Evolutionary conservation across 2,329 filamentous ascomycete species (phyloP).

Genomic region (Aureobasidium sp.): DNA sequence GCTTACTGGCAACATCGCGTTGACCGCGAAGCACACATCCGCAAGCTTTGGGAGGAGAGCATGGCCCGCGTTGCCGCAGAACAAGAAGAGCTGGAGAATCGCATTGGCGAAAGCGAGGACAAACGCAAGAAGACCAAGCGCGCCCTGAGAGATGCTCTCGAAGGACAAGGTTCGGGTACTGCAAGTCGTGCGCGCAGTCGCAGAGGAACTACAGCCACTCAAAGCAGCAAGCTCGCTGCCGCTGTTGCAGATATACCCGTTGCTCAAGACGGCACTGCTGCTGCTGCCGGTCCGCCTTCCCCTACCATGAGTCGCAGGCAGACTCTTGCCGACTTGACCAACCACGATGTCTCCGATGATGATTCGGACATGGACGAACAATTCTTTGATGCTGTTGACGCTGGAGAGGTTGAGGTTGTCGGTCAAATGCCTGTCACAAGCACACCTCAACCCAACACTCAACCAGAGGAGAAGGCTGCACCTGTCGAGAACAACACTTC

Average conservation of each 20-base stretch:
- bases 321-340: conserved; percentile 61
- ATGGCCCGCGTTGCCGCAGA: conserved; percentile 96
- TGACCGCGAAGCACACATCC: conserved; percentile 83
- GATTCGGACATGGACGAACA: conserved; percentile 83
- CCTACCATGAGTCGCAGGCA: conserved; percentile 50
- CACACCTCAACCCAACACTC: conserved; percentile 25
- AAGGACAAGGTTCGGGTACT: conserved; percentile 38
- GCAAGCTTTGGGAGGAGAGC: conserved; percentile 97
- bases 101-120: conserved; percentile 80
- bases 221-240: conserved; percentile 12
- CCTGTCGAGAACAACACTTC: conserved; percentile 33
- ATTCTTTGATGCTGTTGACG: conserved; percentile 95
- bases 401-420: conserved; percentile 78
- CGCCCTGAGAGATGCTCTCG: conserved; percentile 78
- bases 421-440: conserved; percentile 53
- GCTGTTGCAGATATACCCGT: conserved; percentile 17
- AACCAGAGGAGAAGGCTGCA: conserved; percentile 13
- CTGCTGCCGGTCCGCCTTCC: background rate
- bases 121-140: conserved; percentile 87
- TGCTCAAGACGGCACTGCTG: conserved; percentile 15
- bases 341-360: conserved; percentile 61
- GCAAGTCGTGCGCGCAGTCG: conserved; percentile 17
- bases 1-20: conserved; percentile 95
- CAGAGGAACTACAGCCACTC: conserved; percentile 13
- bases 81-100: conserved; percentile 83